Conservation (phyloP, 805 yeast species). For the Barnettozyma siamensis region DNA sequence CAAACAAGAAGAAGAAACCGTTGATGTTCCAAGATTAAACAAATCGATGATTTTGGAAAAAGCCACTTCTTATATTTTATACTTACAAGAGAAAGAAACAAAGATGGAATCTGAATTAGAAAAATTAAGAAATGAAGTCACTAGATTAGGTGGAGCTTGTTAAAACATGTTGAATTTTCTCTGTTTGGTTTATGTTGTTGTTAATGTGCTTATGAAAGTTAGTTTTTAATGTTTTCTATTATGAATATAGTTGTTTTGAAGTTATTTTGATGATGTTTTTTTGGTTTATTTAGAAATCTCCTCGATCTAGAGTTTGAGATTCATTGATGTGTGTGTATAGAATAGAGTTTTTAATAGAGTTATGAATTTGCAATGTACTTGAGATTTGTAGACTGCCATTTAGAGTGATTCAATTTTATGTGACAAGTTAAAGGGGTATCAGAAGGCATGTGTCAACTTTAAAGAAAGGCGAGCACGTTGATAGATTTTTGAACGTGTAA, state of each 20-base stretch:
- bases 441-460: background rate
- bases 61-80: conserved; percentile 56
- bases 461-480: background rate
- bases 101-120: conserved; percentile 29
- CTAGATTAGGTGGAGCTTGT: conserved; percentile 18
- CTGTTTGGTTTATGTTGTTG: background rate
- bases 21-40: conserved; percentile 41
- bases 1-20: conserved; percentile 10
- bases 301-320: too few relatives aligned
- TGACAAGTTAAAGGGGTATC: too few relatives aligned
- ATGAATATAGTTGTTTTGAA: too few relatives aligned
- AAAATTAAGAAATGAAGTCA: conserved; percentile 23
- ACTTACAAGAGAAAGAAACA: conserved; percentile 45
- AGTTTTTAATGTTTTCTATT: background rate
- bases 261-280: too few relatives aligned
- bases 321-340: background rate
- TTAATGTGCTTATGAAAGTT: conserved; percentile 2
- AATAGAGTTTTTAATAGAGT: background rate
- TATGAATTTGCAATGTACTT: background rate
- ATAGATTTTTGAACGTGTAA: background rate
- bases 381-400: too few relatives aligned
- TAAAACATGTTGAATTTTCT: too few relatives aligned
- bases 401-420: too few relatives aligned
- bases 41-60: conserved; percentile 64
- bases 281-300: too few relatives aligned